phyloP scores from a whole-genome alignment of 805 yeast species.

The Wickerhamiella shivajii region DNA sequence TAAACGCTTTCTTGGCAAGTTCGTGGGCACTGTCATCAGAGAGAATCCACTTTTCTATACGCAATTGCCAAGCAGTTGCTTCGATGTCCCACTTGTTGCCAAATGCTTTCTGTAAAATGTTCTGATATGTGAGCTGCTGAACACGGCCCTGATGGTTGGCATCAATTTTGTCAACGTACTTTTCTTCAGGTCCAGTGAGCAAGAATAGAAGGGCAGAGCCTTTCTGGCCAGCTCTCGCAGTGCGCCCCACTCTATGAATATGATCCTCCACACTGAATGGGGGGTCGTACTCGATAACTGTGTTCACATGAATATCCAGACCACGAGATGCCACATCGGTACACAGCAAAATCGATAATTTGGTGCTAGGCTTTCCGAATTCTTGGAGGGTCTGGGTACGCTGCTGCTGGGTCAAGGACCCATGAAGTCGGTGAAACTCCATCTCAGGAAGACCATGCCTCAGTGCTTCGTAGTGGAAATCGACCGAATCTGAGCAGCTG shows the following conservation, averaged over 20 bases:
- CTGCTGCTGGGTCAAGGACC: constrained; percentile 71
- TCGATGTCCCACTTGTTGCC: constrained; percentile 66
- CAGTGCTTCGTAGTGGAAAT: constrained; percentile 72
- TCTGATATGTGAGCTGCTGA: constrained; percentile 32
- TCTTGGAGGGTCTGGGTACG: constrained; percentile 57
- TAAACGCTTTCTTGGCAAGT: constrained; percentile 65
- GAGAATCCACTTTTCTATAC: constrained; percentile 75
- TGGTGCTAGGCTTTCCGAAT: constrained; percentile 30
- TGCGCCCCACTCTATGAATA: constrained; percentile 91
- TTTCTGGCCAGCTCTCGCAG: constrained; percentile 88
- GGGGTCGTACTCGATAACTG: constrained; percentile 87
- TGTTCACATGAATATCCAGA: constrained; percentile 73
- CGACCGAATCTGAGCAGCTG: constrained; percentile 93
- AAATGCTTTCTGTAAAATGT: constrained; percentile 24
- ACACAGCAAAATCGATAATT: constrained; percentile 54
- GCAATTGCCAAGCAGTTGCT: constrained; percentile 93
- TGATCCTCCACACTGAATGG: constrained; percentile 92
- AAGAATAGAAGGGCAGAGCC: constrained; percentile 72
- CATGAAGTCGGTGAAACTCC: constrained; percentile 61
- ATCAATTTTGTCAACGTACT: constrained; percentile 50
- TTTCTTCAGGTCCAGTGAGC: constrained; percentile 82
- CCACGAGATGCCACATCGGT: constrained; percentile 99
- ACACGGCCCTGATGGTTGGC: constrained; percentile 44
- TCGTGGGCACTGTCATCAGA: constrained; percentile 47
- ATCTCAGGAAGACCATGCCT: constrained; percentile 43